These are phyloP conservation scores for Phyllosticta paracitricarpa DNA, from an alignment of 2,329 filamentous ascomycete genomes.

Conservation along the genomic window DNA sequence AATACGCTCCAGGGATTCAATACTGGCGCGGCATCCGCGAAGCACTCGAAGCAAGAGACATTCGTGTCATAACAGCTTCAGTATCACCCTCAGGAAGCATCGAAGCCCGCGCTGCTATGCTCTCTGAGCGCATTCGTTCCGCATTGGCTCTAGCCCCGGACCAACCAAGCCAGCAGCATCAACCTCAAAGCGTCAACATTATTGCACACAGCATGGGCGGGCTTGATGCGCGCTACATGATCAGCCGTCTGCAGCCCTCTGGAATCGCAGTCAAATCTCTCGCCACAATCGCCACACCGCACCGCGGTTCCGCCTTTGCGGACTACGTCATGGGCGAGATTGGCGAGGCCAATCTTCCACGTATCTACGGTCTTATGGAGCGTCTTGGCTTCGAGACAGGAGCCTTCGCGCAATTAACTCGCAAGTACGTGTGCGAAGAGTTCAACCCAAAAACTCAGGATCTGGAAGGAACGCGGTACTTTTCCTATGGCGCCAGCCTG, in stretches of 20 bases:
- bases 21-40: conserved; percentile 57
- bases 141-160: neutral
- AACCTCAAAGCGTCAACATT: conserved; percentile 47
- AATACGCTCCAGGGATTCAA: conserved; percentile 46
- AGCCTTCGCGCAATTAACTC: conserved; percentile 52
- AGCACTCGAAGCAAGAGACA: conserved; percentile 44
- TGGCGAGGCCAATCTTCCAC: conserved; percentile 42
- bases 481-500: conserved; percentile 52
- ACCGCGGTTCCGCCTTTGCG: conserved; percentile 51
- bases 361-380: conserved; percentile 46
- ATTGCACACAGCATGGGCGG: conserved; percentile 42
- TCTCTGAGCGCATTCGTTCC: conserved; percentile 40
- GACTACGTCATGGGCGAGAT: conserved; percentile 52
- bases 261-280: conserved; percentile 67
- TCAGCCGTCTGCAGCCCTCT: conserved; percentile 45
- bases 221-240: conserved; percentile 55
- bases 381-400: conserved; percentile 47
- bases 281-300: conserved; percentile 53
- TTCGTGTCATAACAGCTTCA: conserved; percentile 51
- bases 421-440: conserved; percentile 45
- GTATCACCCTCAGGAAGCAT: conserved; percentile 52
- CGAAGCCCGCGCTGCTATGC: conserved; percentile 44
- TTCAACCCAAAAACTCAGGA: conserved; percentile 53
- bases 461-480: conserved; percentile 45
- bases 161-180: neutral